Conservation (phyloP, 2,329 filamentous ascomycete genomes). For the Arthrobotrys pseudoclavata region DNA sequence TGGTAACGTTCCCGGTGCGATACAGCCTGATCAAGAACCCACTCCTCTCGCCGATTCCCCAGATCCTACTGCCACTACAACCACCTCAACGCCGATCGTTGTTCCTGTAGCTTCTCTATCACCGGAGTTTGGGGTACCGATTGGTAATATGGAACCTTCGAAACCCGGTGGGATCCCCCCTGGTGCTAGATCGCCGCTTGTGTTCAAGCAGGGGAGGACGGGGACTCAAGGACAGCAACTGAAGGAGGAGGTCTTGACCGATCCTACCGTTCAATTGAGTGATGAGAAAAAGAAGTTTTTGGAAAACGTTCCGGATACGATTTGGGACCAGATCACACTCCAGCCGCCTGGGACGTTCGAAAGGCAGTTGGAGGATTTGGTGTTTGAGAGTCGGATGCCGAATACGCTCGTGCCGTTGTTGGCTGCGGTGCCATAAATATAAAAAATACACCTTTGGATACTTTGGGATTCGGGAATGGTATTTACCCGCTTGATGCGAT, state of each 20-base stretch:
- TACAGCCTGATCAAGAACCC: background rate
- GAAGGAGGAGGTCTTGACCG: slow-evolving; percentile 29
- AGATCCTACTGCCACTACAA: background rate
- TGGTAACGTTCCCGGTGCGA: no score
- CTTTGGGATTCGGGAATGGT: slow-evolving; percentile 8
- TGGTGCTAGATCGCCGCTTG: slow-evolving; percentile 6
- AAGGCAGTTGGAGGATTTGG: slow-evolving; percentile 14
- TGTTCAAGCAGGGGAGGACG: background rate
- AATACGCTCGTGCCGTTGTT: slow-evolving; percentile 1
- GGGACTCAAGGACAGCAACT: slow-evolving; percentile 20
- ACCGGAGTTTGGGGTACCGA: background rate
- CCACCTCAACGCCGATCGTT: background rate
- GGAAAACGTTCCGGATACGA: slow-evolving; percentile 18
- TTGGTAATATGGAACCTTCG: background rate
- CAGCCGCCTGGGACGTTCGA: slow-evolving; percentile 24
- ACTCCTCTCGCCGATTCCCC: background rate
- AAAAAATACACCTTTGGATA: background rate
- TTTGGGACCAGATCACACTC: slow-evolving; percentile 40
- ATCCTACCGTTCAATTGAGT: slow-evolving; percentile 11
- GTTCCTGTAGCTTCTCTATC: background rate
- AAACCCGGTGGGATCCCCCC: slow-evolving; percentile 7
- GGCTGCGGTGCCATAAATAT: background rate
- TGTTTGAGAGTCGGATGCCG: slow-evolving; percentile 23
- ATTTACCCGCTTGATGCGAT: slow-evolving; percentile 35
- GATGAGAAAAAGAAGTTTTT: slow-evolving; percentile 26